Base-by-base conservation (phyloP, 306 rosid species). In the Luffa acutangula region DNA sequence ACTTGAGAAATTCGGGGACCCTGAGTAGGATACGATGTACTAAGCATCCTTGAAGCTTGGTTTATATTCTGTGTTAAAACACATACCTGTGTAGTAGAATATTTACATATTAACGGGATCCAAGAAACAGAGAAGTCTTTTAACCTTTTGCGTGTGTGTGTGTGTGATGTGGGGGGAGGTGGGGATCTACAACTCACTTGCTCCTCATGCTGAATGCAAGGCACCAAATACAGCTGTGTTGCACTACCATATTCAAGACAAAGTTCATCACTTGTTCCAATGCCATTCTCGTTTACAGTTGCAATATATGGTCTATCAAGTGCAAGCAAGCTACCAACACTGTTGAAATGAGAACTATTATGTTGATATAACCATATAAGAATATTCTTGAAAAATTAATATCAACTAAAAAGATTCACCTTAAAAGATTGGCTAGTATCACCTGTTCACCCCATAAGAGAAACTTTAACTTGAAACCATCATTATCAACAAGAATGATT, bases 201-300 rank as follows among this genome's bases (percentile, higher is more conserved):
- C 81, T 95, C 97, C 80, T 95, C 92, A 33, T 81, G 97, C 78
- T 85, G 98, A 87, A 91, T 82, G 77, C 86, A 89, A 81, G 97
- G 97, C 80, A 91, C 97, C 89, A 90, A 77, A 86, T 89, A 95
- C 79, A 95, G 84, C 73, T 91, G 98, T 37, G 98, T 92, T 79
- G 91, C 91, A 83, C 96, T 91, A 80, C 97, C 98, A 81, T 89
- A 95, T 88, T 91, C 97, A 79, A 95, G 97, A 80, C 88, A 93
- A 78, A 91, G 52, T 54, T 87, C 88, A 80, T 65, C 89, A 53
- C 79, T 83, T 80, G 87, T 81, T 80, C 85, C 89, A 81, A 78
- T 60, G 66, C 57, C 82, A 84, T 79, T 85, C 80, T 89, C 97
- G 15, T 18, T 58, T 21, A 91, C 81, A 80, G 81, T 84, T 43